Conservation (phyloP, 768 basidiomycete genomes). For the Phanerochaete carnosa region DNA sequence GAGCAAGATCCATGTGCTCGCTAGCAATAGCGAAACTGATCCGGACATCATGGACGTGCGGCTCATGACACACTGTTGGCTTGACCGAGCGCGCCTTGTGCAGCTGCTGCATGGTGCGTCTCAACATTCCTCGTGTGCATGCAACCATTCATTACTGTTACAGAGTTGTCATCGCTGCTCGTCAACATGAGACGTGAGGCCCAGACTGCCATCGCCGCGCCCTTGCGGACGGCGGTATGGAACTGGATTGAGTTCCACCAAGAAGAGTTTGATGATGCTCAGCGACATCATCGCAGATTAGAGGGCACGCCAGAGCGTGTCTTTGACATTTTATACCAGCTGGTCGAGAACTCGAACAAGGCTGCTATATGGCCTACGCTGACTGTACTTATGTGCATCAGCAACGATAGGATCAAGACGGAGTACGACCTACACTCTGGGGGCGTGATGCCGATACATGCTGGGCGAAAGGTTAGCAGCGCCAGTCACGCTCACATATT, state of each 20-base stretch:
- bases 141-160: conserved; percentile 2
- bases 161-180: conserved; percentile 78
- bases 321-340: conserved; percentile 71
- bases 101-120: conserved; percentile 65
- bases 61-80: conserved; percentile 71
- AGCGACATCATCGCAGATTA: conserved; percentile 55
- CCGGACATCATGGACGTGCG: conserved; percentile 74
- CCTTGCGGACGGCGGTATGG: conserved; percentile 80
- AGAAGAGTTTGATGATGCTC: conserved; percentile 70
- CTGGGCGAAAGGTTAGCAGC: conserved; percentile 19
- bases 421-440: conserved; percentile 45
- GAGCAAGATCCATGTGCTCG: conserved; percentile 64
- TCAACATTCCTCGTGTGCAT: neutral
- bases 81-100: conserved; percentile 67
- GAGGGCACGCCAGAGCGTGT: conserved; percentile 86
- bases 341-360: conserved; percentile 36
- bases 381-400: conserved; percentile 68
- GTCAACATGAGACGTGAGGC: conserved; percentile 78
- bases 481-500: neutral
- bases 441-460: conserved; percentile 26
- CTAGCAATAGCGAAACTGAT: conserved; percentile 45
- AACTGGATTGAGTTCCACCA: conserved; percentile 85
- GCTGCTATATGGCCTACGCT: conserved; percentile 76
- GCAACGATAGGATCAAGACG: conserved; percentile 65
- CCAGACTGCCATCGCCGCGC: conserved; percentile 66